Conservation (phyloP, 495 filamentous ascomycete species). For the Xylaria castorea region DNA sequence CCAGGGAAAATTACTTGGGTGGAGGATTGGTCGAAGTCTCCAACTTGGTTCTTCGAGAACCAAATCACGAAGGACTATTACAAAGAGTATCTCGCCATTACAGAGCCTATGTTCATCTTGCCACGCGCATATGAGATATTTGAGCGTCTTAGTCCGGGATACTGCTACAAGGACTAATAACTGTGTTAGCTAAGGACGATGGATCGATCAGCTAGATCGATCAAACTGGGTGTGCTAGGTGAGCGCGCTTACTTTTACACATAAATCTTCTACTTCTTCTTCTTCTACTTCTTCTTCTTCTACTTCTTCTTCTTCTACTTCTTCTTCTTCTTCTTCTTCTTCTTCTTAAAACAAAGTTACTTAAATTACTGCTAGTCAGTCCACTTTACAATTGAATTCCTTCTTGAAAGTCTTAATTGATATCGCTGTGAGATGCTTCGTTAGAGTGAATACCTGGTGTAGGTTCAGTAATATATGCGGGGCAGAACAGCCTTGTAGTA, state of each 20-base stretch:
- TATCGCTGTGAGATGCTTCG: not conserved
- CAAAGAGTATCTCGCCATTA: conserved; percentile 50
- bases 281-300: too few species aligned
- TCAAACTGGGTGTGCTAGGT: too few species aligned
- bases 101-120: conserved; percentile 56
- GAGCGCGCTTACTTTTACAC: too few species aligned
- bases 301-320: too few species aligned
- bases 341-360: not conserved
- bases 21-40: conserved; percentile 48
- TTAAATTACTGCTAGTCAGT: not conserved
- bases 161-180: not conserved
- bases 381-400: not conserved
- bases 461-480: not conserved
- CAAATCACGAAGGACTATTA: conserved; percentile 59
- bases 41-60: conserved; percentile 27
- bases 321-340: not conserved
- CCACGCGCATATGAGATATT: conserved; percentile 46
- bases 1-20: conserved; percentile 53
- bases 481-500: too few species aligned
- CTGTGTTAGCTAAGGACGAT: not conserved
- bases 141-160: conserved; percentile 29
- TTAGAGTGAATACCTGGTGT: too few species aligned
- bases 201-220: too few species aligned
- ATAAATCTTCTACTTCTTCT: too few species aligned
- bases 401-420: not conserved